Percentiles rank a stretch among this genome's conserved stretches.
Evolutionary conservation across 345 rosid species (phyloP).

Genomic region (Salix koriyanagi): DNA sequence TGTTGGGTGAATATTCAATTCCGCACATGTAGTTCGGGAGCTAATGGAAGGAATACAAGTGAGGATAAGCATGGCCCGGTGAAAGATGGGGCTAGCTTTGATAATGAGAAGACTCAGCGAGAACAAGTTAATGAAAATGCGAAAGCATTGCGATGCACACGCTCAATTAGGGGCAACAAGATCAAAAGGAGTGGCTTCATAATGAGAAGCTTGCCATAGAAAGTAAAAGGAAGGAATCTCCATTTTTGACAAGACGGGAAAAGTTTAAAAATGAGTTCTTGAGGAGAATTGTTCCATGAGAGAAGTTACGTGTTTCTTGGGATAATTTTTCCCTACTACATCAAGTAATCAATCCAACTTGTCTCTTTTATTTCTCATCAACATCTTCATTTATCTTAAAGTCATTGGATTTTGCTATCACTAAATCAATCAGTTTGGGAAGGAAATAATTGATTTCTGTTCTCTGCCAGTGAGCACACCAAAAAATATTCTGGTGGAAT

Average conservation of each 20-base stretch:
- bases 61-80: constrained; percentile 55
- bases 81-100: constrained; percentile 40
- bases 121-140: constrained; percentile 30
- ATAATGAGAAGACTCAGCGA: constrained; percentile 37
- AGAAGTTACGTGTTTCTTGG: constrained; percentile 82
- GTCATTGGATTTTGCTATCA: constrained; percentile 11
- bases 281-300: constrained; percentile 88
- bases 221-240: constrained; percentile 68
- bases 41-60: constrained; percentile 78
- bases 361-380: constrained; percentile 4
- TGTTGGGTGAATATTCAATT: constrained; percentile 20
- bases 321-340: constrained; percentile 76
- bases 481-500: constrained; percentile 78
- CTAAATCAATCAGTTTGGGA: constrained; percentile 4
- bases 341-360: constrained; percentile 51
- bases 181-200: constrained; percentile 88
- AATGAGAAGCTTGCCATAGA: constrained; percentile 73
- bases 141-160: constrained; percentile 46
- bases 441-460: not conserved
- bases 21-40: constrained; percentile 68
- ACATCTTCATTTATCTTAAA: not conserved
- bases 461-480: constrained; percentile 54
- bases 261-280: constrained; percentile 71
- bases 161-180: constrained; percentile 78
- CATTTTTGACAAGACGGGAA: constrained; percentile 61